phyloP scores from a whole-genome alignment of 352 stramenopile genomes.

The Phytophthora chlamydospora region DNA sequence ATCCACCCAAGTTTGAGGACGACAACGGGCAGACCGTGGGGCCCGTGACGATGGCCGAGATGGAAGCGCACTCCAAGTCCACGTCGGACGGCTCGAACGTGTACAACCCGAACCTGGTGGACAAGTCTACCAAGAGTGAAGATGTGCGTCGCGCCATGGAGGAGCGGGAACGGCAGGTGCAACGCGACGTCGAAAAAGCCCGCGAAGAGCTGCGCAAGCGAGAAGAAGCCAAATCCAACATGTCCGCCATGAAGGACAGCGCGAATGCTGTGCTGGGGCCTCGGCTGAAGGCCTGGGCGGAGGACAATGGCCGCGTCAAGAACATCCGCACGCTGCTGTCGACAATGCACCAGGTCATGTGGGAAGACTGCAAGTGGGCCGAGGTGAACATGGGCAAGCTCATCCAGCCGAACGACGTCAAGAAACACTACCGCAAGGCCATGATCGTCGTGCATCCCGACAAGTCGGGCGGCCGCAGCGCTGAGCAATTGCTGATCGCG shows the following conservation, averaged over 20 bases:
- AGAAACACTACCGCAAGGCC: conserved; percentile 91
- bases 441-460: conserved; percentile 94
- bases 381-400: conserved; percentile 93
- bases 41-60: conserved; percentile 83
- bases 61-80: conserved; percentile 67
- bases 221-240: conserved; percentile 59
- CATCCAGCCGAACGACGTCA: conserved; percentile 90
- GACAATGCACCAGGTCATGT: conserved; percentile 93
- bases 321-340: conserved; percentile 92
- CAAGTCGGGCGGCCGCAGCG: conserved; percentile 84
- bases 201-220: conserved; percentile 75
- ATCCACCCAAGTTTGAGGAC: conserved; percentile 79
- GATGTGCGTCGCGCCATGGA: conserved; percentile 85
- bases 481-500: conserved; percentile 90
- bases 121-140: conserved; percentile 84
- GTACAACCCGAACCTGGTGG: conserved; percentile 85
- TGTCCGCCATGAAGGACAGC: conserved; percentile 76
- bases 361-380: conserved; percentile 87
- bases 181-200: conserved; percentile 73
- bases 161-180: conserved; percentile 76
- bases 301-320: conserved; percentile 89
- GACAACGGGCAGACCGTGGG: conserved; percentile 81
- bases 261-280: conserved; percentile 61
- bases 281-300: conserved; percentile 81
- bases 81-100: conserved; percentile 84